These are phyloP conservation scores for Melocanna baccifera DNA, from an alignment of 176 grass and related monocot species.

Conservation along the genomic window DNA sequence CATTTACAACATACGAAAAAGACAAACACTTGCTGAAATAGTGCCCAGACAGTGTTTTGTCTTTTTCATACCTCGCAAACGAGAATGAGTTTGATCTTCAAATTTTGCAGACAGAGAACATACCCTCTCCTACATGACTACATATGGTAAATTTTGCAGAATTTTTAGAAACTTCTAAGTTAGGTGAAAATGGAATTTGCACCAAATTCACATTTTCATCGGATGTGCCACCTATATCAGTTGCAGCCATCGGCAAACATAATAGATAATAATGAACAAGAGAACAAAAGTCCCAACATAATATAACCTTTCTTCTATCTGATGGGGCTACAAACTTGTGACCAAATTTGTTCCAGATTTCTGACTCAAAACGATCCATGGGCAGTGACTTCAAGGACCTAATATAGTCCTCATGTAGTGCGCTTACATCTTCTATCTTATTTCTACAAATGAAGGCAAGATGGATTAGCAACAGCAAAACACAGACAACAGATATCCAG, in stretches of 20 bases:
- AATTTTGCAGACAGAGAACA: too few species aligned
- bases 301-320: conserved; percentile 63
- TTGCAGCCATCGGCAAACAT: background rate
- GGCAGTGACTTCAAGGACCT: conserved; percentile 30
- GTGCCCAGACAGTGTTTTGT: too few species aligned
- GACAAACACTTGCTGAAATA: too few species aligned
- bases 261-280: background rate
- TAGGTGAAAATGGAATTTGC: too few species aligned
- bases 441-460: conserved; percentile 37
- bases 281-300: background rate
- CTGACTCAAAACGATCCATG: conserved; percentile 50
- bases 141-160: too few species aligned
- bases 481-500: background rate
- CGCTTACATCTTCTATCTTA: conserved; percentile 45
- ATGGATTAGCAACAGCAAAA: background rate
- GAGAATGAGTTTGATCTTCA: too few species aligned
- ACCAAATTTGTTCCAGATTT: conserved; percentile 53
- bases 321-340: background rate
- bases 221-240: background rate
- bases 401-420: conserved; percentile 38
- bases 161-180: too few species aligned
- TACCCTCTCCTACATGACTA: too few species aligned
- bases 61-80: too few species aligned
- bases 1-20: too few species aligned
- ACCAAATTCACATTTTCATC: too few species aligned